phyloP scores from a whole-genome alignment of 208 protist species.

The Blechomonas ayalai region DNA sequence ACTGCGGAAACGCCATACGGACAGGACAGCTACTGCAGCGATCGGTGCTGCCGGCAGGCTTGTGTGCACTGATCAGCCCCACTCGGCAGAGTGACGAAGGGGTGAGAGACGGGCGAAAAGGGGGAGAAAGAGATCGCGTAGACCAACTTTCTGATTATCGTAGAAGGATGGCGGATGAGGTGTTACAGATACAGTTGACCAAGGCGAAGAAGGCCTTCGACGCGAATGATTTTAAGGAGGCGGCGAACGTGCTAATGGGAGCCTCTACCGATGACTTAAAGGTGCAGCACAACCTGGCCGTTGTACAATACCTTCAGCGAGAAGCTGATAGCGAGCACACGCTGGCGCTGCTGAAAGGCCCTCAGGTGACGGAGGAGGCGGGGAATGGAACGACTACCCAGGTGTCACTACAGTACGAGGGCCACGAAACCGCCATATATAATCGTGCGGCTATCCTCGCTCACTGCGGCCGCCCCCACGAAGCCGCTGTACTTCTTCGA shows the following conservation, averaged over 20 bases:
- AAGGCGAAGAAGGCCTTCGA: constrained; percentile 67
- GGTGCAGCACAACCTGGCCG: constrained; percentile 75
- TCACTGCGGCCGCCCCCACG: constrained; percentile 44
- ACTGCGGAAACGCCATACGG: too few species aligned
- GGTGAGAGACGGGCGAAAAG: constrained; percentile 5
- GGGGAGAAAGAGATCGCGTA: constrained; percentile 6
- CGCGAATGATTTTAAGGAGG: constrained; percentile 51
- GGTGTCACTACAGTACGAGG: constrained; percentile 64
- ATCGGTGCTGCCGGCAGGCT: too few species aligned
- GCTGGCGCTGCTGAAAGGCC: constrained; percentile 15
- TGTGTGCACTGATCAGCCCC: too few species aligned
- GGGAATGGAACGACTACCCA: constrained; percentile 8
- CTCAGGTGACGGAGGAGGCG: constrained; percentile 11
- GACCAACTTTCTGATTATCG: too few species aligned
- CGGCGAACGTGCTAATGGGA: constrained; percentile 44
- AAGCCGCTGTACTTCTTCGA: constrained; percentile 61
- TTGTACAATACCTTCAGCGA: constrained; percentile 52
- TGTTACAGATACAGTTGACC: constrained; percentile 30
- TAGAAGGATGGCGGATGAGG: constrained; percentile 15
- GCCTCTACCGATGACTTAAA: constrained; percentile 72
- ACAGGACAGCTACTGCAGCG: too few species aligned
- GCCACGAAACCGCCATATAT: constrained; percentile 71
- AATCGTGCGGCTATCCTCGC: constrained; percentile 71
- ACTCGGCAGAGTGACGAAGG: constrained; percentile 17
- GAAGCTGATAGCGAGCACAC: constrained; percentile 53